Evolutionary conservation across 2,329 filamentous ascomycete genomes (phyloP).

Genomic region (Cordyceps javanica): DNA sequence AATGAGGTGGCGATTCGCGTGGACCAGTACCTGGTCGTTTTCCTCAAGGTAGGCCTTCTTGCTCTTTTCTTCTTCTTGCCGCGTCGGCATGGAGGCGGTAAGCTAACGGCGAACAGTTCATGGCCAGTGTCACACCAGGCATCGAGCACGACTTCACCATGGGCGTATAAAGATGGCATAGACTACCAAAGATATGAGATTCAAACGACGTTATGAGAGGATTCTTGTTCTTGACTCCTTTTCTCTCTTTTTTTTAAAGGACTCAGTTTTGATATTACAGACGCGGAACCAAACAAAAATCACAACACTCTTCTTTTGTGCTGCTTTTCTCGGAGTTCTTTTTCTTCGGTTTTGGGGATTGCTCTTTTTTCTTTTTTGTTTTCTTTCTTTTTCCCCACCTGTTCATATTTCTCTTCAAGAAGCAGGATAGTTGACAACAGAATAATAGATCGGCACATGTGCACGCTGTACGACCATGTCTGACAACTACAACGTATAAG

Average conservation of each 20-base stretch:
- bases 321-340: background rate
- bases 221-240: too few relatives aligned
- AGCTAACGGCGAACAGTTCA: slow-evolving; percentile 51
- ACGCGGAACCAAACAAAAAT: background rate
- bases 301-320: background rate
- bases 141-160: slow-evolving; percentile 99
- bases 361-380: too few relatives aligned
- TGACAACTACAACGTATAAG: too few relatives aligned
- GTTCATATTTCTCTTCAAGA: too few relatives aligned
- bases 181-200: background rate
- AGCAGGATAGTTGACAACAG: too few relatives aligned
- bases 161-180: slow-evolving; percentile 57
- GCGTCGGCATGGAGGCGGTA: background rate
- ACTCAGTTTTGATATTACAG: background rate
- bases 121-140: slow-evolving; percentile 85
- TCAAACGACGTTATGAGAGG: background rate
- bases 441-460: too few relatives aligned
- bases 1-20: slow-evolving; percentile 73
- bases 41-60: slow-evolving; percentile 61
- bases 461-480: too few relatives aligned
- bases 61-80: background rate
- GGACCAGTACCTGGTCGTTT: slow-evolving; percentile 84
- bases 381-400: too few relatives aligned
- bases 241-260: background rate
- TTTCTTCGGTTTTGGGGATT: background rate